phyloP scores from a whole-genome alignment of 2,329 filamentous ascomycete genomes.

The Monilinia polystroma region DNA sequence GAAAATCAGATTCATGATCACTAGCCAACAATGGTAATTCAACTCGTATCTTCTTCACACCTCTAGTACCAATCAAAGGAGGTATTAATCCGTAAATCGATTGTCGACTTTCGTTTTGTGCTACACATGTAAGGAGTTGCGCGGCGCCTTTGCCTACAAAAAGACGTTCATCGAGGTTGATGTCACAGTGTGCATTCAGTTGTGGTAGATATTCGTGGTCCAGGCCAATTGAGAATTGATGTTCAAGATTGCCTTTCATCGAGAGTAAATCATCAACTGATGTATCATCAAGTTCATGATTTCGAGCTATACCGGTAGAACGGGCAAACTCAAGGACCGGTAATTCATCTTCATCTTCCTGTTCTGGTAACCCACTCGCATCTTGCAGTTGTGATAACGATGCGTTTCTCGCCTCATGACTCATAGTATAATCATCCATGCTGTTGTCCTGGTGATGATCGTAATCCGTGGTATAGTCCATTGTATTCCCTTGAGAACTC shows the following conservation, averaged over 20 bases:
- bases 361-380: background rate
- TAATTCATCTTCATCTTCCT: conserved; percentile 27
- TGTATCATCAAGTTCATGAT: conserved; percentile 30
- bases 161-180: conserved; percentile 33
- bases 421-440: conserved; percentile 8
- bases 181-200: conserved; percentile 27
- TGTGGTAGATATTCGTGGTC: conserved; percentile 28
- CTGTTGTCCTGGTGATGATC: background rate
- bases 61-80: conserved; percentile 21
- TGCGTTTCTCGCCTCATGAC: background rate
- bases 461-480: background rate
- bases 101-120: conserved; percentile 23
- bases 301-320: conserved; percentile 32
- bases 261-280: conserved; percentile 27
- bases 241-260: conserved; percentile 21
- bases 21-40: conserved; percentile 37
- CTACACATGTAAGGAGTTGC: conserved; percentile 30
- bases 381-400: conserved; percentile 8
- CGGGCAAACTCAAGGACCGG: conserved; percentile 38
- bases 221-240: background rate
- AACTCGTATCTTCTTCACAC: conserved; percentile 26
- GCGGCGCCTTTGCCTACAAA: conserved; percentile 32
- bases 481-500: background rate
- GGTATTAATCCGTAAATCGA: conserved; percentile 24
- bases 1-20: conserved; percentile 36